Evolutionary conservation across 805 yeast genomes (phyloP), one percentile per base, ranked within the genome.

Genomic region (Schwanniomyces occidentalis): DNA sequence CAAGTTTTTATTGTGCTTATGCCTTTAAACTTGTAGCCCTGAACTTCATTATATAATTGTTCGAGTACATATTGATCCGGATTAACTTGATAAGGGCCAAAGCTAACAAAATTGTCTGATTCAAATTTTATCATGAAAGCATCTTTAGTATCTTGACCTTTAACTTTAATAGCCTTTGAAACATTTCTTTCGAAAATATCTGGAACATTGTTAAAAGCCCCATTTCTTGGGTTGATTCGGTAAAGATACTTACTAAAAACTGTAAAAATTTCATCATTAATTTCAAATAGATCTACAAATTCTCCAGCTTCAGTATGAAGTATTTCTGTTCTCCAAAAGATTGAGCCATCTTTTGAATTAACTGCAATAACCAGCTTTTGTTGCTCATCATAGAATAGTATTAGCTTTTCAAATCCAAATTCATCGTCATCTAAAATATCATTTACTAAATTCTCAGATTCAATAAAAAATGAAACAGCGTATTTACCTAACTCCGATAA

Each of bases 311-410:
- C n/a, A 30, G 4, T 19, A 26, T 31, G 16, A 23, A 20, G 17
- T 2, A 51, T 38, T 4, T 32, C 19, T 3, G 28, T 20, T 14
- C 35, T 46, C 83, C 82, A 78, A 5, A 56, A 44, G 4, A 59
- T 24, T 1, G 54, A 45, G 13, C 76, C 75, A 32, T 66, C 55
- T 5, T 54, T 45, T 1, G 74, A 51, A 39, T 71, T 64, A 12
- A 76, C 49, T 1, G 75, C 77, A 7, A 69, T 53, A 1, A 80
- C 32, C 29, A 60, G 62, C 4, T 35, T 24, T 14, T 42, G 27
- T 6, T 27, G 35, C 4, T 40, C 36, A 41, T 64, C 65, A 17
- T 42, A 46, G 30, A 50, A 54, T 2, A 68, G 44, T 12, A 68
- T 41, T 6, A 60, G 35, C 32, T 66, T 68, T 13, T 47, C 56